phyloP scores from a whole-genome alignment of 495 filamentous ascomycete genomes.

The Daldinia caldariorum region DNA sequence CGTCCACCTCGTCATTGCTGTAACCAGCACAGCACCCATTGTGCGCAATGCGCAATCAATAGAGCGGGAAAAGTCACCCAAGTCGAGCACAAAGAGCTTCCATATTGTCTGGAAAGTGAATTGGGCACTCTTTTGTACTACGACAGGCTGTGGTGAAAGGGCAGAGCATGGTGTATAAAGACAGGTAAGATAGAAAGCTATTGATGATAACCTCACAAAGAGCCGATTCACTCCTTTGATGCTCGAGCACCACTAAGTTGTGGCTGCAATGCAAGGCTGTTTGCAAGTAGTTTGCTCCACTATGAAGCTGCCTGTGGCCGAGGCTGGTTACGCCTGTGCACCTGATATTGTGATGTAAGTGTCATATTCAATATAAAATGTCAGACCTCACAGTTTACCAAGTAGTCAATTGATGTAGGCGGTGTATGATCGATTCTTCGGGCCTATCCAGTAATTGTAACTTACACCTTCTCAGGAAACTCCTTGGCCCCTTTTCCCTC shows the following conservation, averaged over 20 bases:
- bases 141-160: slow-evolving; percentile 23
- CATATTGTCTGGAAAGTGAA: slow-evolving; percentile 8
- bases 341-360: not conserved
- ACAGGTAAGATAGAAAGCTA: slow-evolving; percentile 16
- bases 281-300: slow-evolving; percentile 9
- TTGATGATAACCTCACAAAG: slow-evolving; percentile 1
- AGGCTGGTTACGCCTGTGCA: not conserved
- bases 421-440: not conserved
- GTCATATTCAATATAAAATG: not conserved
- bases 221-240: not conserved
- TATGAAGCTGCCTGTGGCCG: not conserved
- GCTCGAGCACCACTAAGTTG: not conserved
- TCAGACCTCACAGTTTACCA: not conserved
- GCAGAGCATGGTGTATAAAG: not conserved
- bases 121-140: slow-evolving; percentile 15
- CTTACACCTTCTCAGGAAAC: not conserved
- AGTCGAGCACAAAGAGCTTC: slow-evolving; percentile 16
- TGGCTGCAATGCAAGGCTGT: not conserved
- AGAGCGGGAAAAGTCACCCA: not conserved
- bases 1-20: slow-evolving; percentile 15
- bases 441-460: not conserved
- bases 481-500: not conserved
- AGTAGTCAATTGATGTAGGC: not conserved
- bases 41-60: slow-evolving; percentile 7
- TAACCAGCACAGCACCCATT: slow-evolving; percentile 14